Base-by-base conservation (phyloP, 495 filamentous ascomycete species). In the Oidiodendron maius region DNA sequence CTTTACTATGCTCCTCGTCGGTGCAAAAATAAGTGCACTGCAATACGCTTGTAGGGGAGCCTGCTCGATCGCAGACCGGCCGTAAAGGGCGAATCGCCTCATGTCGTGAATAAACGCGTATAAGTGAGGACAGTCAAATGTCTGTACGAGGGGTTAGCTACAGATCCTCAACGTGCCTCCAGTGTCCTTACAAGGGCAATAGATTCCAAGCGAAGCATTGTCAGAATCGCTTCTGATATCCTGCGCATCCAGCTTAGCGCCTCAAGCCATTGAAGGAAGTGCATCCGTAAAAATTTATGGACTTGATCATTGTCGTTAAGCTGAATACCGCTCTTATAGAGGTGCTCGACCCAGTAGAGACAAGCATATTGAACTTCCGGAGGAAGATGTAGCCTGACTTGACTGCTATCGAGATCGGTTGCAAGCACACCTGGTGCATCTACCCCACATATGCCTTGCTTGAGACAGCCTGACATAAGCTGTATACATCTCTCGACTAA, bases 401-500 rank as follows among this genome's bases (percentile, higher is more conserved):
- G 17, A 45, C 42, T 32, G 13, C 17, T 45, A 16, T 43, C 40
- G 10, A 43, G 4, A 4, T 43, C 5, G 20, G 5, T 24, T 6
- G 20, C 20, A 6, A 12, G 24, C 11, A 6, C 34, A n/a, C 42
- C 17, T 16, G 42, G 22, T 16, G 42, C 16, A 28, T 45, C 12
- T 32, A 30, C 16, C 34, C 20, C 25, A 32, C 24, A 45, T 16
- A 45, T 45, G 25, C 25, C 40, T 23, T 43, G 4, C 20, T 43
- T 43, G 20, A 43, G 40, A 10, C 17, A 6, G 17, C 25, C 37
- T 43, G 56, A 55, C 42, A 61, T 40, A 21, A 61, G 51, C 25
- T 41, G 40, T 23, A 61, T 28, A 43, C 56, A 61, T 23, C 52
- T 36, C 21, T n/a, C 21, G 24, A 51, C 58, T 28, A 61, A 43